Evolutionary conservation across 2,329 filamentous ascomycete species (phyloP).

Genomic region (Fusarium sp.): DNA sequence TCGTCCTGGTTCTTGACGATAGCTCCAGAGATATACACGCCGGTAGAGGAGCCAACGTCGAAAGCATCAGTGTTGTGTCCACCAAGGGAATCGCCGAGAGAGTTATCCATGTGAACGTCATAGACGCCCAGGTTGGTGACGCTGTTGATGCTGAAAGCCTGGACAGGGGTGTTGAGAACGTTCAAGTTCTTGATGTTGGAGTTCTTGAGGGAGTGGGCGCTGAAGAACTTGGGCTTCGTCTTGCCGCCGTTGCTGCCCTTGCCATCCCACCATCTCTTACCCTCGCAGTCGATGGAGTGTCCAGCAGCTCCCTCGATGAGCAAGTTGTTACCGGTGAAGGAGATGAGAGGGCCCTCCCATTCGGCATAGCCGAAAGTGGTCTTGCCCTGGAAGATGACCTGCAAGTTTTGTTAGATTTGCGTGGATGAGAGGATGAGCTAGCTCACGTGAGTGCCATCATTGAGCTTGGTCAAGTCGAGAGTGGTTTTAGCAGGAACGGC

Average conservation of each 20-base stretch:
- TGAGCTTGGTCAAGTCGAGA: conserved; percentile 65
- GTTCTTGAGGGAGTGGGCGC: conserved; percentile 52
- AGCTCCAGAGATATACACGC: conserved; percentile 62
- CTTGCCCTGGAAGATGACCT: conserved; percentile 68
- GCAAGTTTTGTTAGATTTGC: too few species aligned
- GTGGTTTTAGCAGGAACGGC: conserved; percentile 67
- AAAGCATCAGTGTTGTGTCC: conserved; percentile 68
- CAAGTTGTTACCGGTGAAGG: conserved; percentile 66
- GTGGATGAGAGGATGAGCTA: too few species aligned
- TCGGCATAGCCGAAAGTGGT: conserved; percentile 75
- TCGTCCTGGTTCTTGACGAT: conserved; percentile 70
- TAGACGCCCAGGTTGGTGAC: conserved; percentile 48
- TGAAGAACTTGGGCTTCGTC: conserved; percentile 71
- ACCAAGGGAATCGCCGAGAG: conserved; percentile 47
- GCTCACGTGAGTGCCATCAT: conserved; percentile 54
- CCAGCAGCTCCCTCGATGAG: conserved; percentile 61
- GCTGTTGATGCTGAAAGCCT: conserved; percentile 53
- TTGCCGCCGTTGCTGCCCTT: conserved; percentile 68
- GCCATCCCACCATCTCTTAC: conserved; percentile 69
- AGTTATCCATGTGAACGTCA: conserved; percentile 52
- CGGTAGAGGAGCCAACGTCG: conserved; percentile 61
- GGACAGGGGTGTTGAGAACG: conserved; percentile 55
- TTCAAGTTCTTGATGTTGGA: conserved; percentile 52
- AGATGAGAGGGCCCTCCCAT: conserved; percentile 72
- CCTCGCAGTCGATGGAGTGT: conserved; percentile 63